Conservation (phyloP, 1,284 basidiomycete species). For the Puccinia novopanici region DNA sequence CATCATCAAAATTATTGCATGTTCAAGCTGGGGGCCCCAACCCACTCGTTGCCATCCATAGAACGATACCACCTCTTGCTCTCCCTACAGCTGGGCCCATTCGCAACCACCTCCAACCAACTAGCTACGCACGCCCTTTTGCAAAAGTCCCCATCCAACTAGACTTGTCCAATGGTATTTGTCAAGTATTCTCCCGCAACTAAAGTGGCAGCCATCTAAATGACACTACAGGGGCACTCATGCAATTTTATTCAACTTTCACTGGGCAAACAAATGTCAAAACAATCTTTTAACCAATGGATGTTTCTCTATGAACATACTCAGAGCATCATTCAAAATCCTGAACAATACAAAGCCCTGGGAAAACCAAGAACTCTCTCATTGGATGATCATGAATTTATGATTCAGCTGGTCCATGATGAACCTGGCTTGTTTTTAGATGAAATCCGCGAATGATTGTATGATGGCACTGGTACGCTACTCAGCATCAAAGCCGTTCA, state of each 20-base stretch:
- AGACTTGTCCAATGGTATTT: not conserved
- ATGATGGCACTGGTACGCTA: not conserved
- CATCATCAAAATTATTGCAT: too few species aligned
- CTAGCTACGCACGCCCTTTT: too few species aligned
- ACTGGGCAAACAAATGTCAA: not conserved
- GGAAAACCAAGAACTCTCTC: not conserved
- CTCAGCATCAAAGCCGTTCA: not conserved
- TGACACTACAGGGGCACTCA: not conserved
- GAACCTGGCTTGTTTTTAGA: not conserved
- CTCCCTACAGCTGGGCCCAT: too few species aligned
- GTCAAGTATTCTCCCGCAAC: not conserved
- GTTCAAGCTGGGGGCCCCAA: too few species aligned
- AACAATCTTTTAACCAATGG: not conserved
- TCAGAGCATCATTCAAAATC: not conserved
- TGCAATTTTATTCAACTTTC: not conserved
- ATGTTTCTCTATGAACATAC: not conserved
- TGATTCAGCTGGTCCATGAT: not conserved
- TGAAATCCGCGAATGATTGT: not conserved
- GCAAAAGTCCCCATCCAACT: too few species aligned
- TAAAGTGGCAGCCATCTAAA: not conserved
- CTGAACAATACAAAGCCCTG: not conserved
- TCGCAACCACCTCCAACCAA: too few species aligned
- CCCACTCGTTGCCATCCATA: too few species aligned
- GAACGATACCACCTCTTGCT: too few species aligned
- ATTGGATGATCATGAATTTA: not conserved